Evolutionary conservation across 192 early-diverging fungal genomes (phyloP).

Genomic region (Powellomyces hirtus): DNA sequence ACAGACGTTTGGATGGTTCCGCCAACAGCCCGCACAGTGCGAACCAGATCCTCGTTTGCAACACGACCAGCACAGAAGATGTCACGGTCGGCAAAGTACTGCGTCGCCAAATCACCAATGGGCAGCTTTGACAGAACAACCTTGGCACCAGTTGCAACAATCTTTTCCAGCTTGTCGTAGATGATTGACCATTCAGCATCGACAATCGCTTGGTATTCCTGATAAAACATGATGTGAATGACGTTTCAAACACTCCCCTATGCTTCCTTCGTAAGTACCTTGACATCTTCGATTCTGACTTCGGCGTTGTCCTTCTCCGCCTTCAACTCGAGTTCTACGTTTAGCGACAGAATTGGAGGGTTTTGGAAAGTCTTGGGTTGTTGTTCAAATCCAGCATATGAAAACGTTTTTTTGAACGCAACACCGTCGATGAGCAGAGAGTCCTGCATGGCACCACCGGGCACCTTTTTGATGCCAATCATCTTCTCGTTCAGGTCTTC

Average conservation of each 20-base stretch:
- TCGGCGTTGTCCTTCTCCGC: slow-evolving; percentile 99
- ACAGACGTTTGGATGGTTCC: slow-evolving; percentile 90
- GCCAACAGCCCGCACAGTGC: slow-evolving; percentile 93
- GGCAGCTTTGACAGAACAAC: slow-evolving; percentile 96
- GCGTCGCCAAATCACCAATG: slow-evolving; percentile 98
- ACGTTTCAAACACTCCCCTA: neutral
- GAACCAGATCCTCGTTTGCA: slow-evolving; percentile 84
- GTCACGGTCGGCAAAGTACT: slow-evolving; percentile 99
- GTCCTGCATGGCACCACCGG: slow-evolving; percentile 98
- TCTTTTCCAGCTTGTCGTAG: slow-evolving; percentile 96
- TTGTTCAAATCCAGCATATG: slow-evolving; percentile 99
- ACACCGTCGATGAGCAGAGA: slow-evolving; percentile 94
- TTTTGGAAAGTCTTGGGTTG: slow-evolving; percentile 92
- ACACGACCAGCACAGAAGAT: slow-evolving; percentile 99
- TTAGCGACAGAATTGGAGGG: slow-evolving; percentile 89
- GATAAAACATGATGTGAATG: neutral
- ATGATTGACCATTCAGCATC: slow-evolving; percentile 99
- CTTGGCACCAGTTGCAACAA: slow-evolving; percentile 92
- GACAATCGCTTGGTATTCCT: slow-evolving; percentile 98
- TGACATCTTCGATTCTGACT: slow-evolving; percentile 90
- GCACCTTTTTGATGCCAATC: slow-evolving; percentile 98
- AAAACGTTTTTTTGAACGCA: slow-evolving; percentile 99
- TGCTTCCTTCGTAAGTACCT: slow-evolving; percentile 8
- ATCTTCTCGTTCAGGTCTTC: slow-evolving; percentile 92
- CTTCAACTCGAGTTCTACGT: slow-evolving; percentile 98